Percentiles rank a stretch among this genome's conserved stretches.
Evolutionary conservation across 805 yeast genomes (phyloP).

Genomic region (Candida qinlingensis): DNA sequence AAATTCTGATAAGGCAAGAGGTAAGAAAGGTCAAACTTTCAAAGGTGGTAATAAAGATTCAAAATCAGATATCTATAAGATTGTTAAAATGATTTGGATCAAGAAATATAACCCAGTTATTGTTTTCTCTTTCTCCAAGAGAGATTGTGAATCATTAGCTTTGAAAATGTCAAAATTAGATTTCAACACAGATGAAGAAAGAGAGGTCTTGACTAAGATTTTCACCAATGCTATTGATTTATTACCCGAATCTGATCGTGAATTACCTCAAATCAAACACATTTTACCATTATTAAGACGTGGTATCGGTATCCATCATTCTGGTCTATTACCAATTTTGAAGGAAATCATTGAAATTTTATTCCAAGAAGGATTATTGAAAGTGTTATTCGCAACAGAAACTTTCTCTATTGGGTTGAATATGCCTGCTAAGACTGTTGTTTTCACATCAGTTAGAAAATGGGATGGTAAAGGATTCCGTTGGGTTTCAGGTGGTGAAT

Average conservation of each 20-base stretch:
- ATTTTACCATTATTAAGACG: conserved; percentile 83
- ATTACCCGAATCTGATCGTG: conserved; percentile 86
- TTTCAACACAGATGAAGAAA: conserved; percentile 90
- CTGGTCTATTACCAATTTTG: conserved; percentile 88
- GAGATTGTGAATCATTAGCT: conserved; percentile 94
- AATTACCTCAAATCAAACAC: conserved; percentile 90
- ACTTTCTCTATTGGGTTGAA: conserved; percentile 97
- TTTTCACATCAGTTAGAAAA: conserved; percentile 93
- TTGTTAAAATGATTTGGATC: conserved; percentile 96
- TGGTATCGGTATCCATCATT: conserved; percentile 98
- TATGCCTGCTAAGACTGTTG: conserved; percentile 99
- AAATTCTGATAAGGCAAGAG: conserved; percentile 49
- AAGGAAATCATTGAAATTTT: conserved; percentile 94
- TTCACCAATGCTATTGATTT: conserved; percentile 85
- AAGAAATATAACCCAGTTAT: conserved; percentile 96
- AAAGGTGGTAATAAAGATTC: conserved; percentile 79
- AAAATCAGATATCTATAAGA: conserved; percentile 85
- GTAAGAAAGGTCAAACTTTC: conserved; percentile 73
- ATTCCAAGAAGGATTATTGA: conserved; percentile 93
- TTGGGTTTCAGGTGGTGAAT: conserved; percentile 99
- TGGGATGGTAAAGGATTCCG: conserved; percentile 98
- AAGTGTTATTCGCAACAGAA: conserved; percentile 95
- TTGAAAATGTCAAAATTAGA: conserved; percentile 93
- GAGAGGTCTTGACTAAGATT: conserved; percentile 84
- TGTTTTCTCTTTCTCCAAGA: conserved; percentile 95